These are phyloP conservation scores for Colletotrichum falcatum DNA, from an alignment of 2,329 filamentous ascomycete genomes.

Conservation along the genomic window DNA sequence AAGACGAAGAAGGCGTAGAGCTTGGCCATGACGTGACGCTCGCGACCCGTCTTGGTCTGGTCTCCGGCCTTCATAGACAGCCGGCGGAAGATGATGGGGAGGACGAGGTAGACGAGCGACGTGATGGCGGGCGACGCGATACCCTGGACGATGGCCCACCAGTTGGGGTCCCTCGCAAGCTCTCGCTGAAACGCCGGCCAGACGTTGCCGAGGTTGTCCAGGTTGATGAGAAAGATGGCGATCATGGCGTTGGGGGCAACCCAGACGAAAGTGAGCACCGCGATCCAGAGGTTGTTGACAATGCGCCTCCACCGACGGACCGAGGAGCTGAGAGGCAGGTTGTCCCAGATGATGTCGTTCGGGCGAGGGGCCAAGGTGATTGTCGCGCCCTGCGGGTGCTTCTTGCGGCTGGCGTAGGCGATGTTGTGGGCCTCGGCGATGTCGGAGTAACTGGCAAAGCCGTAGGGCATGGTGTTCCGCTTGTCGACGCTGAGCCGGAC, in stretches of 20 bases:
- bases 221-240: conserved; percentile 90
- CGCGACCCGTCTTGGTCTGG: conserved; percentile 89
- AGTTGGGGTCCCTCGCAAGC: conserved; percentile 70
- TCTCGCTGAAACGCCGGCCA: conserved; percentile 81
- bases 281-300: conserved; percentile 87
- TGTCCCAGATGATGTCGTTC: conserved; percentile 96
- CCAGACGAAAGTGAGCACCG: conserved; percentile 84
- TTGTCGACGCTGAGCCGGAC: conserved; percentile 86
- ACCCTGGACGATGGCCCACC: conserved; percentile 93
- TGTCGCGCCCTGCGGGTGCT: conserved; percentile 82
- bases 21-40: conserved; percentile 90
- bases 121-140: conserved; percentile 88
- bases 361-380: conserved; percentile 86
- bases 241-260: conserved; percentile 94
- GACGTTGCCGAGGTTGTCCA: conserved; percentile 81
- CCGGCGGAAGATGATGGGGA: conserved; percentile 92
- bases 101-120: conserved; percentile 85
- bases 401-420: conserved; percentile 83
- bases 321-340: conserved; percentile 78
- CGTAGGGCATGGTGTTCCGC: conserved; percentile 88
- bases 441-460: conserved; percentile 92
- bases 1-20: conserved; percentile 97
- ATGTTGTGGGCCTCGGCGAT: conserved; percentile 91
- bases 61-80: conserved; percentile 88
- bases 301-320: conserved; percentile 79